Evolutionary conservation across 1,284 basidiomycete genomes (phyloP).

Genomic region (Mycena citricolor): DNA sequence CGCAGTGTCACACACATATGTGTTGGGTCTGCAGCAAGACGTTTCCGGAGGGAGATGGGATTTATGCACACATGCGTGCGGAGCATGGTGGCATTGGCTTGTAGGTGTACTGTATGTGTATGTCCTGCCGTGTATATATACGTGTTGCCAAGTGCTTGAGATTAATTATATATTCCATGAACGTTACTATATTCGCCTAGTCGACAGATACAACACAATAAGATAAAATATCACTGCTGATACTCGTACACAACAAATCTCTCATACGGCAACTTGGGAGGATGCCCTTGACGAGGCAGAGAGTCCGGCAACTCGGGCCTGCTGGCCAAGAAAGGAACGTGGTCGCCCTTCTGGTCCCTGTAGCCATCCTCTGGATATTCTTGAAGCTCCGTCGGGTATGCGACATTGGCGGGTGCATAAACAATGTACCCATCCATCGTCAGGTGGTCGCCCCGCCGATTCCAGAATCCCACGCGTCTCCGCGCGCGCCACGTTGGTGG

Average conservation of each 20-base stretch:
- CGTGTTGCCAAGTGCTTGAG: not conserved
- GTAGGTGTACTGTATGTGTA: constrained; percentile 17
- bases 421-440: constrained; percentile 54
- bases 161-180: not conserved
- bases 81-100: constrained; percentile 52
- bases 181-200: constrained; percentile 9
- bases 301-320: constrained; percentile 59
- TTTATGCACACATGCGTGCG: constrained; percentile 59
- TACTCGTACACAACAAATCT: constrained; percentile 40
- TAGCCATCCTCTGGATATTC: constrained; percentile 60
- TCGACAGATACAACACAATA: not conserved
- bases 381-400: constrained; percentile 57
- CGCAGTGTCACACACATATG: constrained; percentile 66
- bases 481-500: constrained; percentile 21
- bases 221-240: constrained; percentile 11
- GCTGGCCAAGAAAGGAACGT: constrained; percentile 38
- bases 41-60: constrained; percentile 56
- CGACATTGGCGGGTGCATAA: constrained; percentile 52
- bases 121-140: not conserved
- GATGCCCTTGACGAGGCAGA: constrained; percentile 52
- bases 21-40: constrained; percentile 75
- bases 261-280: constrained; percentile 55
- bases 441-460: constrained; percentile 66
- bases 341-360: constrained; percentile 46
- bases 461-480: constrained; percentile 63